Percentiles rank a stretch among this genome's conserved stretches.
Conservation (phyloP, 495 filamentous ascomycete genomes). For the Lophiostoma macrostomum region DNA sequence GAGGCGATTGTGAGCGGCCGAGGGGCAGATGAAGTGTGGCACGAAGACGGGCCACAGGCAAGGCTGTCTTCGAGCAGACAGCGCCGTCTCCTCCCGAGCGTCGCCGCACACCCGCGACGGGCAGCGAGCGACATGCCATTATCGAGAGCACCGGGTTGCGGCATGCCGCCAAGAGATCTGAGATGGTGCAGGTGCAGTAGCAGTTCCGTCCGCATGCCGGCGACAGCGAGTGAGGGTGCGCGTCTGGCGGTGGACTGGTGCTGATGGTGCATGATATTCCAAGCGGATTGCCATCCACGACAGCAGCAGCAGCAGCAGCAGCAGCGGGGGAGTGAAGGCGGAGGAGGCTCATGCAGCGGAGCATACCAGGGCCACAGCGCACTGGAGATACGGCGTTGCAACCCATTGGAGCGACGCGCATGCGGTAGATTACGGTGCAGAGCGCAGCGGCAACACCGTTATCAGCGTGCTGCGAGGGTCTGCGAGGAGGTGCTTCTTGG, state of each 20-base stretch:
- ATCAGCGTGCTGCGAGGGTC: no score
- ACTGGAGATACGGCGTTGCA: no score
- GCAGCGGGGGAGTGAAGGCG: background rate
- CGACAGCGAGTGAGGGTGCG: constrained; percentile 10
- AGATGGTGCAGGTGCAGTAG: constrained; percentile 20
- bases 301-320: background rate
- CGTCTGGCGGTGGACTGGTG: background rate
- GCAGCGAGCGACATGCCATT: background rate
- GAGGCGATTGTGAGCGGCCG: background rate
- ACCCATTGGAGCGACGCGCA: no score
- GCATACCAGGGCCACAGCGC: constrained; percentile 4
- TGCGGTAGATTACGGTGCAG: no score
- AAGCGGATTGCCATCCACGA: background rate
- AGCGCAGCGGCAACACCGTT: no score
- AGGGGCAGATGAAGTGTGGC: background rate
- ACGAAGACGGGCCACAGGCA: background rate
- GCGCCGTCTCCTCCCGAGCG: background rate
- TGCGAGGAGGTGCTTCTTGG: no score
- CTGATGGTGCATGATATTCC: background rate
- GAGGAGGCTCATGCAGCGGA: constrained; percentile 13
- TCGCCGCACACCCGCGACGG: background rate
- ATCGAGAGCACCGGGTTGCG: background rate
- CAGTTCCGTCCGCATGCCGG: constrained; percentile 8
- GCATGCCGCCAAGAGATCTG: constrained; percentile 18
- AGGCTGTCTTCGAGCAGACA: background rate